These are phyloP conservation scores for Yamadazyma akitaensis DNA, from an alignment of 805 yeast genomes.

Conservation along the genomic window DNA sequence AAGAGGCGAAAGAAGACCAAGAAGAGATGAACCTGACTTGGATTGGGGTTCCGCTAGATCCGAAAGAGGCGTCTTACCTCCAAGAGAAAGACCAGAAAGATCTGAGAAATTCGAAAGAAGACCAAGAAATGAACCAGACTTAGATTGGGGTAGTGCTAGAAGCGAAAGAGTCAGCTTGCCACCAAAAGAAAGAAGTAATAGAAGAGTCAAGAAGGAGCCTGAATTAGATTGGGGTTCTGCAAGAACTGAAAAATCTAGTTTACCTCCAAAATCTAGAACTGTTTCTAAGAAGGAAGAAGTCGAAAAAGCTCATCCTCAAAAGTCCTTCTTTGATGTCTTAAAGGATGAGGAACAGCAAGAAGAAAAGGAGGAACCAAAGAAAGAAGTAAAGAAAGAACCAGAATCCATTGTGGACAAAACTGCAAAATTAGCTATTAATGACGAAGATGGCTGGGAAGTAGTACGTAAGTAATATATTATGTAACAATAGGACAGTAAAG, in stretches of 20 bases:
- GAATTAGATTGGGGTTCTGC: slow-evolving; percentile 44
- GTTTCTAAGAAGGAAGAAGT: slow-evolving; percentile 18
- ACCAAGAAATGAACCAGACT: slow-evolving; percentile 20
- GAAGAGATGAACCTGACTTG: slow-evolving; percentile 31
- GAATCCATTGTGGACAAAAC: slow-evolving; percentile 23
- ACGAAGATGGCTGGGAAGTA: slow-evolving; percentile 35
- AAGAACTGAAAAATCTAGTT: slow-evolving; percentile 29
- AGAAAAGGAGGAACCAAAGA: slow-evolving; percentile 10
- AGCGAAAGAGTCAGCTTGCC: slow-evolving; percentile 20
- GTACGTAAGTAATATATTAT: slow-evolving; percentile 18
- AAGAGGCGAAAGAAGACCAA: slow-evolving; percentile 33
- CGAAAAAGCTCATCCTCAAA: slow-evolving; percentile 26
- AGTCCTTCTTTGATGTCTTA: slow-evolving; percentile 33
- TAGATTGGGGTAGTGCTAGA: slow-evolving; percentile 31
- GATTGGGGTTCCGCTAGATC: slow-evolving; percentile 56
- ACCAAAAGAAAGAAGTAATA: slow-evolving; percentile 19
- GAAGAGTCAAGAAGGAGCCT: slow-evolving; percentile 34
- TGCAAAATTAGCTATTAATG: slow-evolving; percentile 23
- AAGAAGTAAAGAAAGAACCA: slow-evolving; percentile 11
- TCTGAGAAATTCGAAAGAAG: slow-evolving; percentile 26
- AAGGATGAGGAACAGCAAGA: slow-evolving; percentile 26
- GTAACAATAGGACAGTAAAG: neutral
- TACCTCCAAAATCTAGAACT: slow-evolving; percentile 25
- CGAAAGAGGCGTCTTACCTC: slow-evolving; percentile 26
- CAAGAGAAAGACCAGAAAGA: slow-evolving; percentile 29